Percentiles rank a stretch among this genome's conserved stretches.
phyloP scores from a whole-genome alignment of 1,284 basidiomycete genomes.

The Rhodotorula glutinis region DNA sequence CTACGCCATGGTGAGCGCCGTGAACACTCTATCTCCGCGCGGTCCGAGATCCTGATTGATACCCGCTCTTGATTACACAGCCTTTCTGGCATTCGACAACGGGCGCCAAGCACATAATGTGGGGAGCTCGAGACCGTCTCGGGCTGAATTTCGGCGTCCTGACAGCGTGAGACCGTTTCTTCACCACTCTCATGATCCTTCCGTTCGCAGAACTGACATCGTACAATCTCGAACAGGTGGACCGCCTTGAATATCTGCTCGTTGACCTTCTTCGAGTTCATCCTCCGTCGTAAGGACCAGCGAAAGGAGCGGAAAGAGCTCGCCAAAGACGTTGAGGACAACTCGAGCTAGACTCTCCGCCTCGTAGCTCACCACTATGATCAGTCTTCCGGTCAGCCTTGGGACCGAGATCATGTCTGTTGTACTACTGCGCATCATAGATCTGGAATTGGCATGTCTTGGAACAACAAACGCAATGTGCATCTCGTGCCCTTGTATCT shows the following conservation, averaged over 20 bases:
- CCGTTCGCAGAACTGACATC: no score
- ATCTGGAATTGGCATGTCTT: no score
- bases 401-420: not conserved
- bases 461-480: no score
- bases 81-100: constrained; percentile 46
- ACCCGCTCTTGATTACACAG: constrained; percentile 9
- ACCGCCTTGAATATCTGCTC: constrained; percentile 1
- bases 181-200: no score
- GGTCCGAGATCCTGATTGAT: not conserved
- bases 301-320: constrained; percentile 12
- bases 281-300: constrained; percentile 12
- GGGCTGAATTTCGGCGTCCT: constrained; percentile 46
- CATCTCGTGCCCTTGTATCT: no score
- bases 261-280: constrained; percentile 10
- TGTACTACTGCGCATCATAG: not conserved
- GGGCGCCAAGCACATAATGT: constrained; percentile 46
- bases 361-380: no score
- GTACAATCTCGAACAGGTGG: not conserved
- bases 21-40: not conserved
- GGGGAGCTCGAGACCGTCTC: constrained; percentile 43
- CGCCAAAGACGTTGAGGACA: not conserved
- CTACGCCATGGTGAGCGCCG: constrained; percentile 15
- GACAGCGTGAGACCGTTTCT: constrained; percentile 3
- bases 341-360: not conserved
- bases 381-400: no score